Conservation (phyloP, 202 grass and related monocot genomes). For the Alloteropsis angusta region DNA sequence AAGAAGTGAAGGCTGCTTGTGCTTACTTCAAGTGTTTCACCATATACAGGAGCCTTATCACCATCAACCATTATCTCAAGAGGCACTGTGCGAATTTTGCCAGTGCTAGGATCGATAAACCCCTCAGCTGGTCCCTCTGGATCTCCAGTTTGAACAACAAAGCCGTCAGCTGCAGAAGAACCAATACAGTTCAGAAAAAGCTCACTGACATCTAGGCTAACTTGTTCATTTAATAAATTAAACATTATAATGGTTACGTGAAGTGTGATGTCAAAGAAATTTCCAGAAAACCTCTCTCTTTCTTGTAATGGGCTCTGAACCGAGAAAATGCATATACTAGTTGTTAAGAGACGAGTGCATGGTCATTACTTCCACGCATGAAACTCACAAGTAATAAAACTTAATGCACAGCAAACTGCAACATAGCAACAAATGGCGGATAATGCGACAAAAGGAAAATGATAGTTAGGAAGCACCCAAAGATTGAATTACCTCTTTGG, state of each 20-base stretch:
- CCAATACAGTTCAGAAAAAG: neutral
- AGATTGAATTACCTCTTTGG: conserved; percentile 62
- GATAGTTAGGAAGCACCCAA: neutral
- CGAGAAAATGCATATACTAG: neutral
- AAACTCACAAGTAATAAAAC: neutral
- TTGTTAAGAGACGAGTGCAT: neutral
- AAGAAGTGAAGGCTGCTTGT: neutral
- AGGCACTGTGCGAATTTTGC: conserved; percentile 72
- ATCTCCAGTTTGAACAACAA: conserved; percentile 99
- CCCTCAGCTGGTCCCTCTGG: conserved; percentile 89
- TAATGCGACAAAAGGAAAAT: neutral
- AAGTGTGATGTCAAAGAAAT: neutral
- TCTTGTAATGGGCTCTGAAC: neutral
- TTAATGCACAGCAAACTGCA: neutral
- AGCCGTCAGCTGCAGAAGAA: conserved; percentile 82
- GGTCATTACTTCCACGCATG: neutral
- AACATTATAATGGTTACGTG: neutral
- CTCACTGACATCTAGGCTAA: neutral
- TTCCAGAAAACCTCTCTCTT: neutral
- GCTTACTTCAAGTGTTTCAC: conserved; percentile 87
- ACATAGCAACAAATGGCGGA: neutral
- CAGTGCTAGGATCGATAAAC: conserved; percentile 83
- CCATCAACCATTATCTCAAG: conserved; percentile 86
- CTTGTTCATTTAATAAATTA: neutral
- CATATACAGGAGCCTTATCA: conserved; percentile 72